Evolutionary conservation across 805 yeast species (phyloP), one percentile per base, ranked within the genome.

Genomic region (Zygotorulaspora chibaensis): DNA sequence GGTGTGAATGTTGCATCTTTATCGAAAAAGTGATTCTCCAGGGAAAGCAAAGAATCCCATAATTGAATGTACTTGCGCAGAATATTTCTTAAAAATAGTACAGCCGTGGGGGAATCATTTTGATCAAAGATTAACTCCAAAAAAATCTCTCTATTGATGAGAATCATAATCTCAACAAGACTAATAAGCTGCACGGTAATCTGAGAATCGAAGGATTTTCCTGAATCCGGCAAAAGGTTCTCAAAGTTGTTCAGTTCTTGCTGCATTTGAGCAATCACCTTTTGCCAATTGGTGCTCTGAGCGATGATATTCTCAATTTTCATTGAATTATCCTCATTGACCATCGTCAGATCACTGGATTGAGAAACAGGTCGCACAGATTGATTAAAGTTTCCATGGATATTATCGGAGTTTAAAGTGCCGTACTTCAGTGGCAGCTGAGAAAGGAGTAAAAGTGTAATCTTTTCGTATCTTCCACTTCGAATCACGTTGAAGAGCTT

Each of bases 401-500:
- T 13, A 41, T 47, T 39, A 12, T 49, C 34, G 17, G 43, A 31
- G 23, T 28, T 35, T 13, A 46, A 39, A 2, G 47, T 37, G 9
- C 53, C 53, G 42, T 56, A 47, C 43, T 59, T 54, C 56, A 65
- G 54, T 4, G 67, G 55, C 38, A 65, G 52, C 27, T 65, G 53
- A 9, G 64, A 56, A 41, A 65, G 49, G n/a, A 67, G 44, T 8
- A 61, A 46, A 16, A 68, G 56, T 18, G 55, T 53, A 3, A 58
- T 46, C 8, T 45, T 48, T 11, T 65, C 67, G 67, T 74, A 79
- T 2, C 67, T 56, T 1, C 82, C 83, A 8, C 50, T 40, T 16
- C 63, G 57, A 11, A 79, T 63, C 3, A 65, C 63, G 8, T 55
- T 46, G 18, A 74, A 67, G 47, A 79, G 68, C 16, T 55, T 52